Evolutionary conservation across 257 asterid genomes (phyloP).

Genomic region (Eucommia ulmoides): DNA sequence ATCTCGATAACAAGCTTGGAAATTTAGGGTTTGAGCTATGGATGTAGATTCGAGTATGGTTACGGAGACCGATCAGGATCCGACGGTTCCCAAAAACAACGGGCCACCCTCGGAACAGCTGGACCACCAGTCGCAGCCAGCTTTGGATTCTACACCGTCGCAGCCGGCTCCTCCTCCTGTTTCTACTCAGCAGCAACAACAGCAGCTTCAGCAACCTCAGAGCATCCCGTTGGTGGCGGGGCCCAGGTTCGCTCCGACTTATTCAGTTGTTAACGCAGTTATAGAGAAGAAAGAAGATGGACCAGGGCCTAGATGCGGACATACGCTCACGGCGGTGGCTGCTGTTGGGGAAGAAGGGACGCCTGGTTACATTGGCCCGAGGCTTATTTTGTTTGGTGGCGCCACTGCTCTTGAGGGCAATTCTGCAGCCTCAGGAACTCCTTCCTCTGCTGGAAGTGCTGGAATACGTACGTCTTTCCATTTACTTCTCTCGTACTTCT

Average conservation of each 20-base stretch:
- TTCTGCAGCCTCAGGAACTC: not conserved
- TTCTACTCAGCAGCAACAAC: not conserved
- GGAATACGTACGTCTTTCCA: not conserved
- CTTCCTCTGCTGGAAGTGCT: not conserved
- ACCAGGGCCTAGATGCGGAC: not conserved
- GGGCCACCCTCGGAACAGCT: not conserved
- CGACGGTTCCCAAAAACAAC: not conserved
- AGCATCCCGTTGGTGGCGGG: not conserved
- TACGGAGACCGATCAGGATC: not conserved
- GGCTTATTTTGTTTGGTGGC: not conserved
- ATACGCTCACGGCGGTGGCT: not conserved
- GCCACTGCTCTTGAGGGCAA: not conserved
- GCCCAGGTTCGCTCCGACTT: not conserved
- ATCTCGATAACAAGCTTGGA: not conserved
- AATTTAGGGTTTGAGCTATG: not conserved
- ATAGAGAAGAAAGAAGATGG: not conserved
- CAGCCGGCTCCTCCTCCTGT: too few relatives aligned
- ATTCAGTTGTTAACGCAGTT: not conserved
- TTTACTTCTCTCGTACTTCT: not conserved
- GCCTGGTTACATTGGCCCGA: not conserved
- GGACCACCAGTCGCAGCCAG: not conserved
- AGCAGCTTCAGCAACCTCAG: not conserved
- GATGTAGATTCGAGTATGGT: not conserved
- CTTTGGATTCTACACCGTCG: not conserved
- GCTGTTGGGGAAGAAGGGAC: not conserved